Percentiles rank a stretch among this genome's conserved stretches.
Evolutionary conservation across 1,284 basidiomycete species (phyloP).

Genomic region (Trichosporon coremiiforme): DNA sequence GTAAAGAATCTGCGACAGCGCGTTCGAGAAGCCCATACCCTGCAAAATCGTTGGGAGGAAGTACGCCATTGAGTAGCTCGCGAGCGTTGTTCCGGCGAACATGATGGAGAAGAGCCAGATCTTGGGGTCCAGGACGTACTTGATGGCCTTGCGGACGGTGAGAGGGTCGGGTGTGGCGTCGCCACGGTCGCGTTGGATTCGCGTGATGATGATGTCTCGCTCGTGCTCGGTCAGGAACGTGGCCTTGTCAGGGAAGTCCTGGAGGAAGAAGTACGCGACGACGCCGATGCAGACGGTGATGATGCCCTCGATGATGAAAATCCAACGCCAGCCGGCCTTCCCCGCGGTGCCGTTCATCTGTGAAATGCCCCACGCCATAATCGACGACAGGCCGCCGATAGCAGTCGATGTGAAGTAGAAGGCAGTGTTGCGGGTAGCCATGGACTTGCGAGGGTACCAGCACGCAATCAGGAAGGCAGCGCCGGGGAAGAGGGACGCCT

Average conservation of each 20-base stretch:
- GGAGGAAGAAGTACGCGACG: constrained; percentile 20
- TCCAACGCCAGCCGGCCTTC: constrained; percentile 26
- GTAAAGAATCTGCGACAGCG: constrained; percentile 48
- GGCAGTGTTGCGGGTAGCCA: constrained; percentile 29
- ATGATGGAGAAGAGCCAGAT: constrained; percentile 58
- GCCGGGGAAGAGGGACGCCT: constrained; percentile 37
- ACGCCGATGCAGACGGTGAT: constrained; percentile 50
- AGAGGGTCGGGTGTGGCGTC: constrained; percentile 56
- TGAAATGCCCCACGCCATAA: constrained; percentile 23
- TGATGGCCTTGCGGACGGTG: constrained; percentile 47
- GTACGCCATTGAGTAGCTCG: constrained; percentile 36
- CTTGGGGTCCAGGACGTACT: constrained; percentile 54
- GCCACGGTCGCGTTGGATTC: constrained; percentile 34
- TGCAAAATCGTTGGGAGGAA: not conserved
- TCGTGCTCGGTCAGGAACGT: constrained; percentile 26
- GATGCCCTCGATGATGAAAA: constrained; percentile 32
- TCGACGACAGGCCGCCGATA: constrained; percentile 26
- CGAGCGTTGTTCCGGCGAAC: constrained; percentile 44
- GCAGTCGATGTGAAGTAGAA: constrained; percentile 31
- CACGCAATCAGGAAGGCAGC: constrained; percentile 33
- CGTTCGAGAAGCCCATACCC: constrained; percentile 51
- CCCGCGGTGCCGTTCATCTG: constrained; percentile 20
- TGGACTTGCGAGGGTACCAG: constrained; percentile 32
- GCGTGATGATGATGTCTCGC: constrained; percentile 21
- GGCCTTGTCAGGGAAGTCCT: constrained; percentile 29